A percentile compares a stretch with the other conserved stretches of the same genome.
These are phyloP conservation scores for Penicillium bovifimosum DNA, from an alignment of 495 filamentous ascomycete genomes.

Conservation along the genomic window DNA sequence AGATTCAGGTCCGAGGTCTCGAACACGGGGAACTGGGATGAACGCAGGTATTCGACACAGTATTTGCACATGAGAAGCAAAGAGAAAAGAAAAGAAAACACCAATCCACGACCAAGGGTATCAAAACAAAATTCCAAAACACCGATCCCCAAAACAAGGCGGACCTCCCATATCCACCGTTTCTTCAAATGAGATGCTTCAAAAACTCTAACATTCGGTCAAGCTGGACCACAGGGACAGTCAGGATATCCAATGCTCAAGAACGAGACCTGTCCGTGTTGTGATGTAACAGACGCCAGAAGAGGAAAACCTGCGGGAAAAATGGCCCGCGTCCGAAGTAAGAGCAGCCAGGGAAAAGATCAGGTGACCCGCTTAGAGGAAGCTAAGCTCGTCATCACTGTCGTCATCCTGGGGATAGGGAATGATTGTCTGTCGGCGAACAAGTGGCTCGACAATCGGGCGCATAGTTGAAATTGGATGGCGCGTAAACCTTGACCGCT, in stretches of 20 bases:
- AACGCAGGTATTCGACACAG: no score
- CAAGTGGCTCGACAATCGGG: neutral
- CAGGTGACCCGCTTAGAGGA: slow-evolving; percentile 22
- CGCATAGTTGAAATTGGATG: slow-evolving; percentile 1
- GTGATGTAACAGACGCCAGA: neutral
- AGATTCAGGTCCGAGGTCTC: neutral
- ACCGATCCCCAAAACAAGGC: slow-evolving; percentile 7
- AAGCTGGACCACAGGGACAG: neutral
- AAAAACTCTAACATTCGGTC: neutral
- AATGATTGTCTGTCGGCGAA: slow-evolving; percentile 14
- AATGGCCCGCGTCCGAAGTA: neutral
- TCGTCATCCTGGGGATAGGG: slow-evolving; percentile 32
- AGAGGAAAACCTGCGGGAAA: neutral
- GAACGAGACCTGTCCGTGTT: slow-evolving; percentile 1
- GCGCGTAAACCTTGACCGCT: slow-evolving; percentile 18
- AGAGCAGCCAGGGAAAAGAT: neutral
- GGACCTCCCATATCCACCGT: slow-evolving; percentile 4
- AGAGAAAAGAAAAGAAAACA: slow-evolving; percentile 1
- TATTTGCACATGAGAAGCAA: neutral
- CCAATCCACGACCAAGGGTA: slow-evolving; percentile 17
- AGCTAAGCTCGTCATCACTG: slow-evolving; percentile 44
- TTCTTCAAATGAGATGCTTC: neutral
- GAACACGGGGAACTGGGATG: no score
- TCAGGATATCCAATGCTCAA: neutral
- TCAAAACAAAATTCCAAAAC: slow-evolving; percentile 18